phyloP scores from a whole-genome alignment of 495 filamentous ascomycete genomes.

The Annulohypoxylon moriforme region DNA sequence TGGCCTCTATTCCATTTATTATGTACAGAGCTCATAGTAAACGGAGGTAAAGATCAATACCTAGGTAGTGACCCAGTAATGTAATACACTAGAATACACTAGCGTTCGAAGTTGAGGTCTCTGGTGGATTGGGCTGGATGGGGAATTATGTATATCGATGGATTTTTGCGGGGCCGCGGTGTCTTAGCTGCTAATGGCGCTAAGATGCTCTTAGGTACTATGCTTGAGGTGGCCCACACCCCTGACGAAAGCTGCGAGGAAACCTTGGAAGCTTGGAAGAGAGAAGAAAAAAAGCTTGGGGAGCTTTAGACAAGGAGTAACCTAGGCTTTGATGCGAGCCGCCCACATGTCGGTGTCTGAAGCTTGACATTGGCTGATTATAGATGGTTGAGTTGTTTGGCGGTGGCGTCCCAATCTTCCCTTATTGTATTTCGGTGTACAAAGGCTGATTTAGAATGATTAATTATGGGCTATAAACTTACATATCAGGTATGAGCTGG shows the following conservation, averaged over 20 bases:
- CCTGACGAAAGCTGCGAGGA: neutral
- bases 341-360: slow-evolving; percentile 31
- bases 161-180: slow-evolving; percentile 19
- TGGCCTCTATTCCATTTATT: neutral
- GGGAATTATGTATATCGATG: neutral
- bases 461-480: neutral
- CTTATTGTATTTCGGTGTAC: slow-evolving; percentile 24
- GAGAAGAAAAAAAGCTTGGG: neutral
- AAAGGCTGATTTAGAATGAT: slow-evolving; percentile 1
- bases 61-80: too few relatives aligned
- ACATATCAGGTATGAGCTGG: neutral
- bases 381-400: slow-evolving; percentile 25
- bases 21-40: neutral
- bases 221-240: neutral
- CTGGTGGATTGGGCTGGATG: neutral
- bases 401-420: slow-evolving; percentile 10
- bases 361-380: slow-evolving; percentile 33
- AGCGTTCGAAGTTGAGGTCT: neutral
- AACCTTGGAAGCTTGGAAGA: neutral
- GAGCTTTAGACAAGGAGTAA: slow-evolving; percentile 25
- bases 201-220: neutral
- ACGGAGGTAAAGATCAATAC: neutral
- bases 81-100: neutral
- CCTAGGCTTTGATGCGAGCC: slow-evolving; percentile 12
- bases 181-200: neutral